Conservation (phyloP, 805 yeast species). For the Grigorovia transvaalensis region DNA sequence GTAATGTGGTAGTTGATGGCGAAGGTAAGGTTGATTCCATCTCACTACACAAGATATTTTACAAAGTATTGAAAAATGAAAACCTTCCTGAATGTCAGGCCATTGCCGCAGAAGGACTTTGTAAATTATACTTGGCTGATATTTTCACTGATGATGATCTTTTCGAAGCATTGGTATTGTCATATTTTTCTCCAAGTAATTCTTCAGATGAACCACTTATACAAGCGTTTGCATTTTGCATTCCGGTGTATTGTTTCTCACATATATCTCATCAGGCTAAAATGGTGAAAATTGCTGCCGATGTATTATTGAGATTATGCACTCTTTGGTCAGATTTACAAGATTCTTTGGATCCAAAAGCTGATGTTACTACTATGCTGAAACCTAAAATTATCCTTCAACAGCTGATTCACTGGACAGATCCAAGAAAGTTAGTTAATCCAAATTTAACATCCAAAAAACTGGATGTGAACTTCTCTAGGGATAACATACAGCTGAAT, state of each 20-base stretch:
- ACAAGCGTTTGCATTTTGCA: conserved; percentile 76
- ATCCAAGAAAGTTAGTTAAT: conserved; percentile 57
- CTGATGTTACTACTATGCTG: conserved; percentile 18
- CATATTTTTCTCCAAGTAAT: conserved; percentile 66
- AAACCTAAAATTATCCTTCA: conserved; percentile 48
- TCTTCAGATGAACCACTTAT: conserved; percentile 52
- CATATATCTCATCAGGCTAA: conserved; percentile 60
- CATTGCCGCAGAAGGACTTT: conserved; percentile 74
- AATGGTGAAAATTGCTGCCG: conserved; percentile 53
- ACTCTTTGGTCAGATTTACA: conserved; percentile 32
- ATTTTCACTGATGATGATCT: conserved; percentile 60
- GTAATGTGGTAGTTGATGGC: conserved; percentile 54
- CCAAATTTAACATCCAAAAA: conserved; percentile 7
- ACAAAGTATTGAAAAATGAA: conserved; percentile 48
- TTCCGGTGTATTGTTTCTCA: conserved; percentile 80
- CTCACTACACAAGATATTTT: conserved; percentile 59
- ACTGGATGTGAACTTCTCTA: conserved; percentile 31
- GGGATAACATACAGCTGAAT: conserved; percentile 44
- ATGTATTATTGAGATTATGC: conserved; percentile 51
- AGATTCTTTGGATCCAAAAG: conserved; percentile 25
- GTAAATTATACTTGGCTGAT: conserved; percentile 72
- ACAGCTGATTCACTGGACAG: conserved; percentile 77
- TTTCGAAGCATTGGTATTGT: conserved; percentile 57
- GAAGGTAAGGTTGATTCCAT: conserved; percentile 54
- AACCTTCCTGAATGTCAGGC: conserved; percentile 62